Base-by-base conservation (phyloP, 192 early-diverging fungal genomes). In the Dissophora ornata region DNA sequence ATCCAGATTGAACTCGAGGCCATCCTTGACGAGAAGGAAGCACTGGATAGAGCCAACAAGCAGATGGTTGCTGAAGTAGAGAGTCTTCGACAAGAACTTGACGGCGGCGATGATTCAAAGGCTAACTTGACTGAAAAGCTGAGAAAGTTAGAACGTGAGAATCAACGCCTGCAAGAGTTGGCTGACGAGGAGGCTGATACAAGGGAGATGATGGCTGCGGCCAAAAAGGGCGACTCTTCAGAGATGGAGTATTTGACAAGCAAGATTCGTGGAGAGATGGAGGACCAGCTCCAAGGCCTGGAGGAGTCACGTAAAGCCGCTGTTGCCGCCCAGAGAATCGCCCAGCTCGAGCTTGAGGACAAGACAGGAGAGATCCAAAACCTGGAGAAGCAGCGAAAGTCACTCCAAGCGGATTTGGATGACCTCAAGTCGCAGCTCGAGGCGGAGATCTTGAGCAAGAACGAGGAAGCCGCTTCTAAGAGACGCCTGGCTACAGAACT, bases 301-400 rank as follows among this genome's bases (percentile, higher is more conserved):
- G 94, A 96, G 74, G 92, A 93, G 59, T 92, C 92, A 13, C 88
- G 92, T 9, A 84, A 89, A 69, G 92, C 93, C 16, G 82, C 95
- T n/a, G 73, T 93, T 19, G 87, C 91, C 22, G 87, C 91, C 12
- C 90, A 94, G 71, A 84, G 92, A 24, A 79, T 93, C 21, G 85
- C 86, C 2, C 82, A 90, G 57, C 92, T 91, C 60, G 95, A 95
- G 65, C 64, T 91, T 38, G 95, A 96, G 57, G 92, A 93, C 70
- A 92, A 89, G 82, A 80, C 85, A 44, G 83, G 86, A 62, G 91
- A 91, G 64, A 81, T 94, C 46, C 78, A 82, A 11, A 89, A 87
- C 32, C 51, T 87, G 51, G 94, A 96, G 55, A 82, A 90, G 48
- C 84, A 84, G 52, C 84, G 83, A 38, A 83, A 82, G 55, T 80